phyloP scores from a whole-genome alignment of 164 flowering plant genomes.

The Chimonanthus praecox region DNA sequence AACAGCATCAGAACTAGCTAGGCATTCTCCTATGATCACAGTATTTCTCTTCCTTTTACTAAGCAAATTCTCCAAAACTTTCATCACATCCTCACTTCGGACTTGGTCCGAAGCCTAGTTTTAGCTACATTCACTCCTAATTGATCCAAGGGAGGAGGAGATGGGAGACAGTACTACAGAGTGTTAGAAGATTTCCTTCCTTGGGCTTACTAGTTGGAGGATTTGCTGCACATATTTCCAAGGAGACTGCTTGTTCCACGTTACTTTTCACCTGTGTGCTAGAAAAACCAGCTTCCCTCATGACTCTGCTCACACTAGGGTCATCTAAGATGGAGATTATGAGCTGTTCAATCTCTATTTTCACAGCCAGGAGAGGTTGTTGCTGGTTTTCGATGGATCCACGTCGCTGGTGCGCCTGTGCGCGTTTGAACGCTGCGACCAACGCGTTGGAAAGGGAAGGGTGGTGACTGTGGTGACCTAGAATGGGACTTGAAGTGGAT shows the following conservation, averaged over 20 bases:
- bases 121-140: conserved; percentile 13
- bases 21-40: conserved; percentile 68
- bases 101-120: conserved; percentile 6
- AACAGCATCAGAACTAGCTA: conserved; percentile 44
- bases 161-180: conserved; percentile 10
- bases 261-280: conserved; percentile 88
- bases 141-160: conserved; percentile 14
- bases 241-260: conserved; percentile 73
- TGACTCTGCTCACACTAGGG: conserved; percentile 96
- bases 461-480: conserved; percentile 40
- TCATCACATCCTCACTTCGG: conserved; percentile 43
- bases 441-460: conserved; percentile 92
- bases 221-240: conserved; percentile 42
- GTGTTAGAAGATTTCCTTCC: conserved; percentile 32
- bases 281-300: conserved; percentile 96
- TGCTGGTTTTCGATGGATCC: conserved; percentile 88
- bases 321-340: conserved; percentile 88
- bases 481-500: conserved; percentile 52
- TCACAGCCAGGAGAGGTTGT: conserved; percentile 77
- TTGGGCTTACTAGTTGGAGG: conserved; percentile 35
- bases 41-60: conserved; percentile 42
- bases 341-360: conserved; percentile 91
- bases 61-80: conserved; percentile 54
- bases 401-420: conserved; percentile 95
- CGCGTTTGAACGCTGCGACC: conserved; percentile 96